Evolutionary conservation across 768 basidiomycete genomes (phyloP), one percentile per base, ranked within the genome.

Genomic region (Mycena albidolilacea): DNA sequence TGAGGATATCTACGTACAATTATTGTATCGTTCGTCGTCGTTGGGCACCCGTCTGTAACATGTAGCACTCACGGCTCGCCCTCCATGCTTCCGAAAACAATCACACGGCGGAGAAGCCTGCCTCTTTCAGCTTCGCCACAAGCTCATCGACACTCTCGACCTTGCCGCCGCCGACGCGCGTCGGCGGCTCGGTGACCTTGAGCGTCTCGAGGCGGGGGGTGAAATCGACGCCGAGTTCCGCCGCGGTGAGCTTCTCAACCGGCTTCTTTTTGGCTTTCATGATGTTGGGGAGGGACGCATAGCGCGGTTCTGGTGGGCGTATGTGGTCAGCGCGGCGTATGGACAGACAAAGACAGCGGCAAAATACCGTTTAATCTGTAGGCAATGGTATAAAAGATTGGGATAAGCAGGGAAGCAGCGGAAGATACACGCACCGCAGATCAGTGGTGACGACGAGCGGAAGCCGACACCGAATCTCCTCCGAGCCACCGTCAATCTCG

Each of bases 261-360:
- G 94, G 92, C 85, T 99, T 99, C 89, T 98, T 99, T 89, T 98
- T 99, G n/a, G 98, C 98, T 83, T 97, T 97, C 95, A 97, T 97
- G 82, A 97, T 97, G 77, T 96, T 97, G 5, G 96, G 96, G 71
- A 99, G 82, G n/a, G 97, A 96, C 0, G 98, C 98, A 79, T 98
- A 99, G 76, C 97, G 93, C 0, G 97, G 97, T 82, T 97, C 97
- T 96, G 79, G 19, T 60, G 66, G 66, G 54, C 59, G 50, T 70
- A 11, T 73, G 52, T 62, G 68, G 61, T 15, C 23, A 30, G 39
- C 11, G 7, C 57, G 46, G 19, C 21, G 59, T 8, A 39, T 5
- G 11, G 7, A 43, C 15, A 23, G 11, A 23, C 19, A 41, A 8
- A 23, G 11, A 23, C 19, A 41, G 8, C 5, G 7, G 15, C 1